These are phyloP conservation scores for Calophaca sinica DNA, from an alignment of 306 rosid genomes.

Conservation along the genomic window DNA sequence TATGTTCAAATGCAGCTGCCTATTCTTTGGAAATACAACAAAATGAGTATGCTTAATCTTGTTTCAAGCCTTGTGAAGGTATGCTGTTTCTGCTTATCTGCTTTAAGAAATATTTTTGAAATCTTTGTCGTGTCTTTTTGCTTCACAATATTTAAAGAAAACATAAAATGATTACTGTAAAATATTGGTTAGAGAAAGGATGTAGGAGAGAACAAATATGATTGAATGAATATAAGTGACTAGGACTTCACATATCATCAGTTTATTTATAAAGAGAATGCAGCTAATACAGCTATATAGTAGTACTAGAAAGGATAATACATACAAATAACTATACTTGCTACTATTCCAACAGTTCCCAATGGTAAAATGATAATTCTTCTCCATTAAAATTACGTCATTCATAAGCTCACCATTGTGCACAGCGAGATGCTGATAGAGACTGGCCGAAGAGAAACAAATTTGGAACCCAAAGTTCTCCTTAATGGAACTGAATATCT, in stretches of 20 bases:
- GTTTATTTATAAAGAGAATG: not conserved
- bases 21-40: conserved; percentile 83
- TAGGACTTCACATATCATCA: not conserved
- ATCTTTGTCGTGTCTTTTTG: conserved; percentile 33
- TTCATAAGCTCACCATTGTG: no score
- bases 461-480: no score
- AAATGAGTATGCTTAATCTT: conserved; percentile 92
- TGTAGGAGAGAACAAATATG: conserved; percentile 5
- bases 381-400: no score
- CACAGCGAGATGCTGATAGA: no score
- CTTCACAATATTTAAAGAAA: conserved; percentile 13
- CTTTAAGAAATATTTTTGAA: conserved; percentile 32
- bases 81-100: conserved; percentile 40
- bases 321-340: no score
- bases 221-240: not conserved
- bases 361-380: no score
- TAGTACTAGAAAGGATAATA: no score
- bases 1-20: conserved; percentile 73
- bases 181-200: not conserved
- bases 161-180: not conserved
- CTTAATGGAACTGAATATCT: no score
- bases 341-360: no score
- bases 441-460: no score
- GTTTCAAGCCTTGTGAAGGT: conserved; percentile 86
- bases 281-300: not conserved